Evolutionary conservation across 1,139 yeast genomes (phyloP).

Genomic region (Suhomyces bolitotheri): DNA sequence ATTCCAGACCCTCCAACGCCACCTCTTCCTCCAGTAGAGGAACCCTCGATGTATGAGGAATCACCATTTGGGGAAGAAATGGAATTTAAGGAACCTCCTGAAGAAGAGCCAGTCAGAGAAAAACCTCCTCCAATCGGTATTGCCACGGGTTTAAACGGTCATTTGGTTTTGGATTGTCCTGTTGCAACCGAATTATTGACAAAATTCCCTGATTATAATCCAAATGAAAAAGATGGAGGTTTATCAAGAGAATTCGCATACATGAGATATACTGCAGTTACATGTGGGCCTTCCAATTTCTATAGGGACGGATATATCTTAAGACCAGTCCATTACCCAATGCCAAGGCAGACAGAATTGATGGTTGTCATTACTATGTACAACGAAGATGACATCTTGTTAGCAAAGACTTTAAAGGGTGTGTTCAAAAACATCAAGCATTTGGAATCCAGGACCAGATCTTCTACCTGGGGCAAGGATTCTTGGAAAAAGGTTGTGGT

Average conservation of each 20-base stretch:
- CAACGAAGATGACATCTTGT: conserved; percentile 48
- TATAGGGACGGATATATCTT: conserved; percentile 46
- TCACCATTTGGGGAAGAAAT: conserved; percentile 36
- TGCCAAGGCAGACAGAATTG: conserved; percentile 46
- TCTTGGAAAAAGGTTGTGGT: conserved; percentile 53
- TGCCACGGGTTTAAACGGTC: conserved; percentile 47
- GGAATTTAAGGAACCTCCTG: conserved; percentile 32
- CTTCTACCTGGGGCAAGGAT: conserved; percentile 49
- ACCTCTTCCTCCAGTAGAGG: conserved; percentile 1
- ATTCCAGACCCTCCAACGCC: conserved; percentile 19
- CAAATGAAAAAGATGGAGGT: conserved; percentile 40
- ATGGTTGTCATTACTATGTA: conserved; percentile 53
- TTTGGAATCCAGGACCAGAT: conserved; percentile 44
- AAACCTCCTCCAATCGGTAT: conserved; percentile 38
- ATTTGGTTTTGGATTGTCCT: conserved; percentile 52
- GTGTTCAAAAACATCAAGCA: conserved; percentile 50
- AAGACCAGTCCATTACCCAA: conserved; percentile 49
- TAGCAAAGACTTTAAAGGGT: conserved; percentile 50
- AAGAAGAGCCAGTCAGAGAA: conserved; percentile 33
- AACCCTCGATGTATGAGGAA: conserved; percentile 8
- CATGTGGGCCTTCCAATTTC: conserved; percentile 52
- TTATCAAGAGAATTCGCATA: conserved; percentile 48
- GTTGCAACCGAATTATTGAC: conserved; percentile 48
- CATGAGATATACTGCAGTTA: conserved; percentile 52
- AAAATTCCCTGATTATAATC: conserved; percentile 44